phyloP scores from a whole-genome alignment of 2,329 filamentous ascomycete species.

The Botryotinia narcissicola region DNA sequence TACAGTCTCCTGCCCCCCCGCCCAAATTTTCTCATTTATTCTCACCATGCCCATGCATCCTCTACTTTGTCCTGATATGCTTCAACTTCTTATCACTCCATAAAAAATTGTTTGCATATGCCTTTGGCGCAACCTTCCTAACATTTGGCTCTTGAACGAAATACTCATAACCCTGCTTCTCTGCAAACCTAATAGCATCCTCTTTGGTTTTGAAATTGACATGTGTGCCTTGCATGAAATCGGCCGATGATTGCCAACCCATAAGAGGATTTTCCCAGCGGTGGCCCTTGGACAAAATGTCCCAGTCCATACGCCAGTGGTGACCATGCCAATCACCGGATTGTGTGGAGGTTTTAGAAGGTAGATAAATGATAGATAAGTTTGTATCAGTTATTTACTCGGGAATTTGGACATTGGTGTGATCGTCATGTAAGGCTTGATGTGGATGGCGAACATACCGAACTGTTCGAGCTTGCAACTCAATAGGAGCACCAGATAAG shows the following conservation, averaged over 20 bases:
- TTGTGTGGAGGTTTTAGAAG: conserved; percentile 91
- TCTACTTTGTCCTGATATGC: conserved; percentile 75
- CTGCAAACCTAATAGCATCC: conserved; percentile 89
- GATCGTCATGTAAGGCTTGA: not conserved
- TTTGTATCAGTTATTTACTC: conserved; percentile 23
- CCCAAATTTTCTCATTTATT: not conserved
- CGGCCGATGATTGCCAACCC: conserved; percentile 95
- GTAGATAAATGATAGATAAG: conserved; percentile 76
- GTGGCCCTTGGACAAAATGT: conserved; percentile 86
- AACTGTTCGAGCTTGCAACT: conserved; percentile 90
- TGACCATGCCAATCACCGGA: conserved; percentile 82
- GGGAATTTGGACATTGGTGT: not conserved
- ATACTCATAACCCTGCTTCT: conserved; percentile 99
- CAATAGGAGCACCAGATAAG: conserved; percentile 86
- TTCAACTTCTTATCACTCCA: conserved; percentile 86
- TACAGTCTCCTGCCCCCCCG: not conserved
- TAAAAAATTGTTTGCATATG: conserved; percentile 94
- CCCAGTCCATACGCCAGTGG: conserved; percentile 98
- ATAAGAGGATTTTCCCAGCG: conserved; percentile 98
- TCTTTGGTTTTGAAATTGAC: conserved; percentile 91
- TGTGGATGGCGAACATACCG: conserved; percentile 58
- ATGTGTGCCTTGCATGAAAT: conserved; percentile 92
- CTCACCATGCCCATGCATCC: not conserved
- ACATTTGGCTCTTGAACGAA: conserved; percentile 96
- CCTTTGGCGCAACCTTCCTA: conserved; percentile 83